Percentiles rank a stretch among this genome's conserved stretches.
phyloP scores from a whole-genome alignment of 129 eudicot genomes.

The Artemisia annua region DNA sequence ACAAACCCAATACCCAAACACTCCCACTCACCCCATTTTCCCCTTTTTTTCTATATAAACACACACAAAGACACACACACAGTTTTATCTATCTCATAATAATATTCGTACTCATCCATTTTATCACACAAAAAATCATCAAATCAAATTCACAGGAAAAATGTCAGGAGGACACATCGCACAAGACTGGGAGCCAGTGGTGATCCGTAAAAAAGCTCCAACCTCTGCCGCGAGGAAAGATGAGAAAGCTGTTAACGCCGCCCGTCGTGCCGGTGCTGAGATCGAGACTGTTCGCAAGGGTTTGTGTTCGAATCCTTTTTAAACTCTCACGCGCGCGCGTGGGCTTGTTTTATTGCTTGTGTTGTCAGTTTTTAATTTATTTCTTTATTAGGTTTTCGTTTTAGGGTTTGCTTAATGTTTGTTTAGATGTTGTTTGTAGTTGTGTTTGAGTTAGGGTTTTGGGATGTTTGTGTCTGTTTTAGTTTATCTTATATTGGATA shows the following conservation, averaged over 20 bases:
- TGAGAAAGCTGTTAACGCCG: constrained; percentile 97
- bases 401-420: too few relatives aligned
- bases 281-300: constrained; percentile 80
- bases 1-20: constrained; percentile 36
- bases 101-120: constrained; percentile 24
- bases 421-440: too few relatives aligned
- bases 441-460: too few relatives aligned
- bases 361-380: too few relatives aligned
- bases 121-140: neutral
- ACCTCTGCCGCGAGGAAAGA: constrained; percentile 93
- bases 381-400: too few relatives aligned
- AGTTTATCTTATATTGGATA: too few relatives aligned
- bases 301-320: constrained; percentile 16
- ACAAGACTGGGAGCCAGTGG: constrained; percentile 97
- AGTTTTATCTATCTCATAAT: constrained; percentile 11
- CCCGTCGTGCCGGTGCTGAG: constrained; percentile 98
- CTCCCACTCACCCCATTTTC: neutral
- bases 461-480: too few relatives aligned
- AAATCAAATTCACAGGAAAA: constrained; percentile 8
- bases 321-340: neutral
- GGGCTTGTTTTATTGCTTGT: neutral
- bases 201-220: constrained; percentile 91
- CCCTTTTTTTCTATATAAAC: constrained; percentile 9
- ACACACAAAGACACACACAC: neutral
- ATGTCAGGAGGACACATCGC: constrained; percentile 70